Conservation (phyloP, 108 stramenopile genomes). For the Skeletonema costatum region DNA sequence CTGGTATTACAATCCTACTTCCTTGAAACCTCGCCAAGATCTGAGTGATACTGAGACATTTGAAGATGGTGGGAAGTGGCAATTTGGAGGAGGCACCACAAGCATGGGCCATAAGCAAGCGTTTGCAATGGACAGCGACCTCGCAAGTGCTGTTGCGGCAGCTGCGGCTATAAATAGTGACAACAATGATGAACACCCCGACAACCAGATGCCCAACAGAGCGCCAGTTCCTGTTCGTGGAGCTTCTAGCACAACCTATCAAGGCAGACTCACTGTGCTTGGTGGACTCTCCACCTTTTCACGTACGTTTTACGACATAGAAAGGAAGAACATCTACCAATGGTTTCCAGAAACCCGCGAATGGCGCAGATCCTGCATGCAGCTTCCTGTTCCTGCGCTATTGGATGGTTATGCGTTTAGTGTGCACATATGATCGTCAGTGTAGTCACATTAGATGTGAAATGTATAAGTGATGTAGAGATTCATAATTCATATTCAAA, state of each 20-base stretch:
- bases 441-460: not conserved
- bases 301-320: slow-evolving; percentile 23
- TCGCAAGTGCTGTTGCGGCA: slow-evolving; percentile 27
- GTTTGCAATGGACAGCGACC: slow-evolving; percentile 12
- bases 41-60: not conserved
- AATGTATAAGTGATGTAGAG: not conserved
- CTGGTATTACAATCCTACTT: slow-evolving; percentile 7
- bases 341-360: slow-evolving; percentile 19
- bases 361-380: slow-evolving; percentile 26
- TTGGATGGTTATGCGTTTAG: slow-evolving; percentile 34
- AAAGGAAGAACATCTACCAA: slow-evolving; percentile 28
- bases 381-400: slow-evolving; percentile 24
- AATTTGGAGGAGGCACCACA: slow-evolving; percentile 32
- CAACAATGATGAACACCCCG: not conserved
- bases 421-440: slow-evolving; percentile 18
- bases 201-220: slow-evolving; percentile 7
- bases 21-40: not conserved
- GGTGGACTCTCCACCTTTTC: slow-evolving; percentile 32
- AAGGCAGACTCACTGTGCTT: slow-evolving; percentile 31
- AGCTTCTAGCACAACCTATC: slow-evolving; percentile 20
- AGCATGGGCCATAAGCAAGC: slow-evolving; percentile 15
- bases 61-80: slow-evolving; percentile 16
- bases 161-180: slow-evolving; percentile 16
- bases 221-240: slow-evolving; percentile 28
- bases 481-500: not conserved